phyloP scores from a whole-genome alignment of 1,284 basidiomycete genomes.

The Coniophora puteana region DNA sequence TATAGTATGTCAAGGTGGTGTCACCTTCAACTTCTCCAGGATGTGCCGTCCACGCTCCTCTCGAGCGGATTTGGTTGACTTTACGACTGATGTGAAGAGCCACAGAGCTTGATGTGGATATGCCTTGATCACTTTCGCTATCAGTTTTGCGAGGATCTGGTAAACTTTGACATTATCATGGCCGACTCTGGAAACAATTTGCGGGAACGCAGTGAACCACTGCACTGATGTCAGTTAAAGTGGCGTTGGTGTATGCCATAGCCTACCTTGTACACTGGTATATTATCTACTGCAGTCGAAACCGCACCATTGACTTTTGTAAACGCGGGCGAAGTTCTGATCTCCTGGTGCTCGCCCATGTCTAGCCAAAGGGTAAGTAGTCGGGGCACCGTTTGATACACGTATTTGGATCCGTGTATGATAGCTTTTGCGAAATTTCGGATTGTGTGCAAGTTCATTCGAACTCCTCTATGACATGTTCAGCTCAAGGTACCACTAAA shows the following conservation, averaged over 20 bases:
- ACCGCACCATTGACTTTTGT: conserved; percentile 56
- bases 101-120: conserved; percentile 94
- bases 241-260: not conserved
- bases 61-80: conserved; percentile 75
- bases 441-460: conserved; percentile 62
- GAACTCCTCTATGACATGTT: conserved; percentile 40
- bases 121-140: conserved; percentile 69
- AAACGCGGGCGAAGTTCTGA: conserved; percentile 39
- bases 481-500: not conserved
- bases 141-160: conserved; percentile 64
- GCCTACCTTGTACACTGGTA: conserved; percentile 75
- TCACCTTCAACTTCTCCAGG: conserved; percentile 64
- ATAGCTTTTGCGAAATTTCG: conserved; percentile 76
- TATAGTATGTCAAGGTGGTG: not conserved
- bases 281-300: conserved; percentile 48
- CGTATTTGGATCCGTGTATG: conserved; percentile 87
- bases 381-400: conserved; percentile 94
- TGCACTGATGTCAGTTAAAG: conserved; percentile 27
- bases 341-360: conserved; percentile 63
- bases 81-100: conserved; percentile 88
- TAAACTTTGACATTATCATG: conserved; percentile 75
- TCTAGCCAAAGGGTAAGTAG: conserved; percentile 96
- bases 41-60: conserved; percentile 62
- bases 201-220: conserved; percentile 97
- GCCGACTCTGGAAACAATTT: conserved; percentile 93